These are phyloP conservation scores for Paxillus ammoniavirescens DNA, from an alignment of 768 basidiomycete genomes.

Conservation along the genomic window DNA sequence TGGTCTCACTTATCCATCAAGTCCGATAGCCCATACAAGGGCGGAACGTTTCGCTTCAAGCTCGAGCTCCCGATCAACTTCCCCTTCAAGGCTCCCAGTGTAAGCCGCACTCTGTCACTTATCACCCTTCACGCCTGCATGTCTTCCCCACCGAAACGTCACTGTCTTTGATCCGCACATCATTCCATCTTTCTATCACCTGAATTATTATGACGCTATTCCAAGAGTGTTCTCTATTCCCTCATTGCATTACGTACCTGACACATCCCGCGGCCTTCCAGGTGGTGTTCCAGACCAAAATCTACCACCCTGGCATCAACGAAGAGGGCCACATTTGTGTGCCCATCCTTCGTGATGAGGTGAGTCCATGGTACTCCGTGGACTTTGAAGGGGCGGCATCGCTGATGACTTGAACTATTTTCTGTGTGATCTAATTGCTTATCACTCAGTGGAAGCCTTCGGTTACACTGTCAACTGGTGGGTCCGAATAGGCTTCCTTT, in stretches of 20 bases:
- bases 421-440: constrained; percentile 4
- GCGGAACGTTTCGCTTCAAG: constrained; percentile 75
- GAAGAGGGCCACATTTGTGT: constrained; percentile 87
- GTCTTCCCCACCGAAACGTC: constrained; percentile 21
- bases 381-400: not conserved
- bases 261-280: constrained; percentile 27
- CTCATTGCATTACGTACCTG: constrained; percentile 17
- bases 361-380: constrained; percentile 32
- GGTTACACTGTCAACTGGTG: constrained; percentile 69
- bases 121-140: not conserved
- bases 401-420: constrained; percentile 1
- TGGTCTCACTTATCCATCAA: constrained; percentile 26
- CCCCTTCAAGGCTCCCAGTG: constrained; percentile 84
- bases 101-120: constrained; percentile 31
- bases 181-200: not conserved
- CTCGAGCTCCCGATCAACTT: constrained; percentile 75
- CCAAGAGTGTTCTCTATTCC: not conserved
- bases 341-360: constrained; percentile 81
- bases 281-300: constrained; percentile 84
- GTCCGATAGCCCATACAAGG: constrained; percentile 81
- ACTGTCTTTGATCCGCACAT: constrained; percentile 2
- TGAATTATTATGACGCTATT: not conserved
- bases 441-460: constrained; percentile 78
- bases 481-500: constrained; percentile 14
- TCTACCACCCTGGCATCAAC: constrained; percentile 90